These are phyloP conservation scores for Circinella minor DNA, from an alignment of 371 early-diverging fungal species.

Conservation along the genomic window DNA sequence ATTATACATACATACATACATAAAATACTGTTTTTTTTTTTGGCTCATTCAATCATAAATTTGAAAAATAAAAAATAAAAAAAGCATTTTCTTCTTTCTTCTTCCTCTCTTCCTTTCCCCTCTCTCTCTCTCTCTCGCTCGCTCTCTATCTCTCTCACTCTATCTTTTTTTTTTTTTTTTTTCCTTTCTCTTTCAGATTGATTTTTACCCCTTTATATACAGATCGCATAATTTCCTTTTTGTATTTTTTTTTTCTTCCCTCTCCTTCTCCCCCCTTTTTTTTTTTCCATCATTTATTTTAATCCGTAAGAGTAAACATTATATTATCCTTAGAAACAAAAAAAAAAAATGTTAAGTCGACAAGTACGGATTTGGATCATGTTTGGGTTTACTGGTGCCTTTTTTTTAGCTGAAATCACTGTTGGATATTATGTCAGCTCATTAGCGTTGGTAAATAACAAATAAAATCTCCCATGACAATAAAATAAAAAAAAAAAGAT, in stretches of 20 bases:
- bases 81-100: no score
- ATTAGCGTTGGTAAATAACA: conserved; percentile 68
- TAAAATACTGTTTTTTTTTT: background rate
- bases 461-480: background rate
- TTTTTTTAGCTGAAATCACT: conserved; percentile 82
- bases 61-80: no score
- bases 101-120: no score
- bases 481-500: no score
- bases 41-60: background rate
- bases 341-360: conserved; percentile 13
- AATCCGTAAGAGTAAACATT: background rate
- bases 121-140: no score
- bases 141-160: no score
- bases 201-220: no score
- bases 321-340: background rate
- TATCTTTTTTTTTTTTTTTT: no score
- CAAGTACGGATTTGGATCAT: conserved; percentile 58
- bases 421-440: conserved; percentile 80
- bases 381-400: conserved; percentile 62
- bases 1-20: background rate
- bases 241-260: no score
- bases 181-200: no score
- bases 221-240: no score
- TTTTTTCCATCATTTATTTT: background rate
- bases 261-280: background rate